These are phyloP conservation scores for Kodamaea derodonti DNA, from an alignment of 1,139 yeast species.

Conservation along the genomic window DNA sequence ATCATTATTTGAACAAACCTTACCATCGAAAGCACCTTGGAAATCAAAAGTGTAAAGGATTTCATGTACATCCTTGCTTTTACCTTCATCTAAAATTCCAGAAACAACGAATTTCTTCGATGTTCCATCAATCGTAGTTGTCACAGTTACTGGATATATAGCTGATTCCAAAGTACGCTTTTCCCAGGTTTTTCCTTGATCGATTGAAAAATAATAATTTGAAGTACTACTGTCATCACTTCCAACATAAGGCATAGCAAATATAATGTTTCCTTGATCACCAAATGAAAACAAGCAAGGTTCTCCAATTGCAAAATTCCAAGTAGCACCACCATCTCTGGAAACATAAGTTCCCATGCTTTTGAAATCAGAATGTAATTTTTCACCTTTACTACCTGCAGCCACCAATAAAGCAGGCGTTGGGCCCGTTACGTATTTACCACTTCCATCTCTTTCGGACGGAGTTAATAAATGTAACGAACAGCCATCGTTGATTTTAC, in stretches of 20 bases:
- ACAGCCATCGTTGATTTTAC: conserved; percentile 46
- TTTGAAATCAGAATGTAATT: conserved; percentile 17
- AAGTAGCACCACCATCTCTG: conserved; percentile 72
- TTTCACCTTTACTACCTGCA: conserved; percentile 50
- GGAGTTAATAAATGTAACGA: conserved; percentile 54
- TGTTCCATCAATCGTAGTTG: conserved; percentile 74
- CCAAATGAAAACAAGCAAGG: conserved; percentile 66
- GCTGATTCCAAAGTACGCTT: conserved; percentile 45
- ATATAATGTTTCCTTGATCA: conserved; percentile 73
- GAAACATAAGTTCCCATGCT: conserved; percentile 57
- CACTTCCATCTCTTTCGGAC: conserved; percentile 51
- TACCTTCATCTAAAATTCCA: conserved; percentile 35
- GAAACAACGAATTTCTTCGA: conserved; percentile 56
- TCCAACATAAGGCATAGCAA: conserved; percentile 51
- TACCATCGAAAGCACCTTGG: conserved; percentile 49
- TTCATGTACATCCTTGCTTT: conserved; percentile 16
- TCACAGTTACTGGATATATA: conserved; percentile 43
- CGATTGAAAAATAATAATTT: conserved; percentile 57
- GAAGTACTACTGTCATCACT: conserved; percentile 13
- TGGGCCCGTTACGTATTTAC: conserved; percentile 56
- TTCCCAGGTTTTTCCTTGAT: conserved; percentile 72
- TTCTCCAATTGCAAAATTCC: conserved; percentile 56
- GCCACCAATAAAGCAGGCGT: conserved; percentile 73
- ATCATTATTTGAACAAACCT: conserved; percentile 51
- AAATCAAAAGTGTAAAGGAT: conserved; percentile 56